Conservation (phyloP, 164 flowering plant species). For the Taxillus chinensis region DNA sequence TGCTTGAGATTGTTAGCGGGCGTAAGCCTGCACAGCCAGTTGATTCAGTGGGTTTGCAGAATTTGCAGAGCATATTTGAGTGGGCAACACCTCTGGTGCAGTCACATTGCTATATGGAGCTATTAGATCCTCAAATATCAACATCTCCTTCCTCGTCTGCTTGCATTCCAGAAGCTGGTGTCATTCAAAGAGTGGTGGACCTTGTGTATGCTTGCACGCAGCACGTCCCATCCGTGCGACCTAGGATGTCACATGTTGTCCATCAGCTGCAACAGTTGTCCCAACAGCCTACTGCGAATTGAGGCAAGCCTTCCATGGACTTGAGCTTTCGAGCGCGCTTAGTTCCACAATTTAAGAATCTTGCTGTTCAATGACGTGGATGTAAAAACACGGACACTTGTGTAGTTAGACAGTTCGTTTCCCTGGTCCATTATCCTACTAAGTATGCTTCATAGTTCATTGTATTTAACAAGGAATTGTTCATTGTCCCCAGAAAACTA, state of each 20-base stretch:
- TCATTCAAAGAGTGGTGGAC: constrained; percentile 82
- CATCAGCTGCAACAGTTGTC: constrained; percentile 87
- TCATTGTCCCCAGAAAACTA: too few relatives aligned
- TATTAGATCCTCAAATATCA: constrained; percentile 69
- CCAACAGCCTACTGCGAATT: constrained; percentile 22
- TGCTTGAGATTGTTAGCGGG: constrained; percentile 79
- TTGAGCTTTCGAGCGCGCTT: too few relatives aligned
- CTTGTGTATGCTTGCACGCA: constrained; percentile 90
- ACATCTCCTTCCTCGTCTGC: constrained; percentile 23
- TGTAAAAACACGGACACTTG: too few relatives aligned
- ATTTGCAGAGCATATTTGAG: constrained; percentile 85
- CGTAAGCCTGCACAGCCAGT: constrained; percentile 86
- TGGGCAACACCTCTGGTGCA: constrained; percentile 97
- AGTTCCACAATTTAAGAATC: too few relatives aligned
- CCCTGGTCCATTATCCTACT: too few relatives aligned
- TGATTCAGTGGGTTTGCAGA: constrained; percentile 80
- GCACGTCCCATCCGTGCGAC: constrained; percentile 88
- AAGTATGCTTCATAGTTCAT: too few relatives aligned
- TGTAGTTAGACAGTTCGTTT: too few relatives aligned
- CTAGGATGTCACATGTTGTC: constrained; percentile 92
- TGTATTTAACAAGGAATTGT: too few relatives aligned
- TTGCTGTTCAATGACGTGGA: too few relatives aligned
- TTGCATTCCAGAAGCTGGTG: constrained; percentile 56
- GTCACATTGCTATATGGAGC: constrained; percentile 63
- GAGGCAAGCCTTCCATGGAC: neutral